phyloP scores from a whole-genome alignment of 495 filamentous ascomycete species.

The Hamigera avellanea region DNA sequence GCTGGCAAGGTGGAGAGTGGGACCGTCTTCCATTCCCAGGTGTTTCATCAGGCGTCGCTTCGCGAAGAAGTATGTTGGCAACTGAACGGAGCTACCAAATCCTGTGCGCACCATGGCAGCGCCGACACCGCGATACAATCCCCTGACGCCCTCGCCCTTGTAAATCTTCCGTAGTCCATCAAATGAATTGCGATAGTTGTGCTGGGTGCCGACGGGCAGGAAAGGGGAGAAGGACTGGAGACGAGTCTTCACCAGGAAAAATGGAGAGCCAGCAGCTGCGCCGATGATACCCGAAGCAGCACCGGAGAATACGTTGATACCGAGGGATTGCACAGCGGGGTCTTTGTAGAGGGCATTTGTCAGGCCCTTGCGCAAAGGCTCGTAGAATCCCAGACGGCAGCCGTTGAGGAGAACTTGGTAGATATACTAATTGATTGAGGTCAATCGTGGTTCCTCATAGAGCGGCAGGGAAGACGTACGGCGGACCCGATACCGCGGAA shows the following conservation, averaged over 20 bases:
- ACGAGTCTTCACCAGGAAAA: conserved; percentile 97
- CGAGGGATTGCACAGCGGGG: conserved; percentile 62
- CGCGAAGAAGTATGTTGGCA: conserved; percentile 97
- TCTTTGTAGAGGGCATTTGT: conserved; percentile 61
- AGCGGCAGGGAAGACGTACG: conserved; percentile 27
- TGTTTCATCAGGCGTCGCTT: conserved; percentile 75
- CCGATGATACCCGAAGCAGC: conserved; percentile 82
- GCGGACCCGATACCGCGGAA: conserved; percentile 86
- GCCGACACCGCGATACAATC: conserved; percentile 78
- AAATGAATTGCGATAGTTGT: conserved; percentile 74
- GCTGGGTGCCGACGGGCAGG: conserved; percentile 90
- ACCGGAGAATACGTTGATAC: conserved; percentile 85
- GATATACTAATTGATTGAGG: conserved; percentile 51
- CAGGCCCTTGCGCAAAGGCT: conserved; percentile 67
- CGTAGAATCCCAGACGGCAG: conserved; percentile 95
- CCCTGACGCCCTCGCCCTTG: conserved; percentile 59
- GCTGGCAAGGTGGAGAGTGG: conserved; percentile 78
- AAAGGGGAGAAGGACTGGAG: conserved; percentile 92
- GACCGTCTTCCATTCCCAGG: conserved; percentile 80
- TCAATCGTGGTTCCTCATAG: background rate
- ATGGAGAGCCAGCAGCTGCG: conserved; percentile 82
- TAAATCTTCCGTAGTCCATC: conserved; percentile 79
- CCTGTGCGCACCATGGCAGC: conserved; percentile 97
- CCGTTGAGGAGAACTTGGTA: conserved; percentile 97
- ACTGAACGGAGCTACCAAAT: conserved; percentile 87